A percentile compares a stretch with the other conserved stretches of the same genome.
Conservation (phyloP, 805 yeast genomes). For the Metahyphopichia silvanorum region DNA sequence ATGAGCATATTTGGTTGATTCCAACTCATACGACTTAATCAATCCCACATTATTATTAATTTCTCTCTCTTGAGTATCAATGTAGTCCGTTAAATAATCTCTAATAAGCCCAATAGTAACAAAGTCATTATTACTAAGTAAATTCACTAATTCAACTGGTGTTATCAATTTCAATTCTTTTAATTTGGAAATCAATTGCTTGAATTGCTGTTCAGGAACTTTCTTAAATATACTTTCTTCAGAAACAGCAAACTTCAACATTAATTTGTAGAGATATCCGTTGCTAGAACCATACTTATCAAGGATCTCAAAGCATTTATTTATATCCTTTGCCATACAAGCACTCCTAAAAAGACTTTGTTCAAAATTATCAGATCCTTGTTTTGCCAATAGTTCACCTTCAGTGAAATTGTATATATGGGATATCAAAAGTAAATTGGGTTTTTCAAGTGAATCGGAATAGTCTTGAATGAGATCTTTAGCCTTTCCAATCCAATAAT, state of each 20-base stretch:
- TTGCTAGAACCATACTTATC: constrained; percentile 58
- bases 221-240: constrained; percentile 46
- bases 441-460: constrained; percentile 50
- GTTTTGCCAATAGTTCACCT: constrained; percentile 42
- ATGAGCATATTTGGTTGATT: constrained; percentile 52
- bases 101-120: constrained; percentile 72
- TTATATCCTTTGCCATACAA: constrained; percentile 55
- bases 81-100: constrained; percentile 59
- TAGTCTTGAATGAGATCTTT: constrained; percentile 44
- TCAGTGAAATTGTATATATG: constrained; percentile 54
- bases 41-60: constrained; percentile 67
- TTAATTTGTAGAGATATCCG: constrained; percentile 62
- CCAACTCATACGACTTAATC: constrained; percentile 63
- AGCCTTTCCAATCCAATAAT: constrained; percentile 69
- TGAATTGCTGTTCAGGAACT: constrained; percentile 50
- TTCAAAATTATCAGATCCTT: constrained; percentile 43
- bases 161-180: constrained; percentile 54
- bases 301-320: constrained; percentile 54
- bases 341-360: constrained; percentile 66
- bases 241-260: constrained; percentile 62
- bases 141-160: constrained; percentile 74
- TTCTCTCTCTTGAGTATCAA: constrained; percentile 58
- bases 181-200: constrained; percentile 50
- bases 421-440: constrained; percentile 53
- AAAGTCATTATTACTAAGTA: constrained; percentile 57